Conservation (phyloP, 805 yeast species). For the Candida ortonii region DNA sequence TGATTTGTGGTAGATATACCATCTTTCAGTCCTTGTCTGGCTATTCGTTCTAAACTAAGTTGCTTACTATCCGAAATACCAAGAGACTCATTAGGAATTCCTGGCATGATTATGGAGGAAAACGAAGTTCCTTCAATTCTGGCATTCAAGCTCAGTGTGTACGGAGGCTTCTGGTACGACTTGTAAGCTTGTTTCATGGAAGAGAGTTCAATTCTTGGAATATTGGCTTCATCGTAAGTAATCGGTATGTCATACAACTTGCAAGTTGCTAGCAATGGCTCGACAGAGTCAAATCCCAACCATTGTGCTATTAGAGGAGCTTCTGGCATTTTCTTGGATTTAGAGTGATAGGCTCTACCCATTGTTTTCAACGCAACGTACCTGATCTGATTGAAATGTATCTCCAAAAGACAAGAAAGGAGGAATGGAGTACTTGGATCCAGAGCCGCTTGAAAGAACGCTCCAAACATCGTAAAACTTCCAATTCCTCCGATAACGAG, state of each 20-base stretch:
- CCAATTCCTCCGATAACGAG: constrained; percentile 65
- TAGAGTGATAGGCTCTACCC: constrained; percentile 63
- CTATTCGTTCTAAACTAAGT: constrained; percentile 18
- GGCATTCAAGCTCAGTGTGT: constrained; percentile 40
- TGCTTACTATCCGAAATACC: constrained; percentile 11
- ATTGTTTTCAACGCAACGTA: constrained; percentile 69
- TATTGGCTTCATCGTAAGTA: constrained; percentile 29
- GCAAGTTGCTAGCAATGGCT: constrained; percentile 55
- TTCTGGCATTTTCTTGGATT: constrained; percentile 59
- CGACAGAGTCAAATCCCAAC: constrained; percentile 66
- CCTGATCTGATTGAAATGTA: constrained; percentile 75
- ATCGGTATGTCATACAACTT: constrained; percentile 58
- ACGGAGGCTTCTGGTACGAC: constrained; percentile 42
- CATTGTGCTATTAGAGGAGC: constrained; percentile 43
- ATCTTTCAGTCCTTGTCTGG: constrained; percentile 22
- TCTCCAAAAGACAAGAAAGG: constrained; percentile 71
- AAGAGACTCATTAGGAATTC: constrained; percentile 25
- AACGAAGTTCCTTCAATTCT: constrained; percentile 33
- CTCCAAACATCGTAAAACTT: constrained; percentile 55
- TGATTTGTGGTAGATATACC: constrained; percentile 13
- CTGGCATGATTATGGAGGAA: constrained; percentile 40
- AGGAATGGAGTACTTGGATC: constrained; percentile 57
- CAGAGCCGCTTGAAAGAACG: constrained; percentile 58
- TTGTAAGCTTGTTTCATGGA: constrained; percentile 36
- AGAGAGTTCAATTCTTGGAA: constrained; percentile 39